phyloP scores from a whole-genome alignment of 2,329 filamentous ascomycete species.

The Aurifilum marmelostoma region DNA sequence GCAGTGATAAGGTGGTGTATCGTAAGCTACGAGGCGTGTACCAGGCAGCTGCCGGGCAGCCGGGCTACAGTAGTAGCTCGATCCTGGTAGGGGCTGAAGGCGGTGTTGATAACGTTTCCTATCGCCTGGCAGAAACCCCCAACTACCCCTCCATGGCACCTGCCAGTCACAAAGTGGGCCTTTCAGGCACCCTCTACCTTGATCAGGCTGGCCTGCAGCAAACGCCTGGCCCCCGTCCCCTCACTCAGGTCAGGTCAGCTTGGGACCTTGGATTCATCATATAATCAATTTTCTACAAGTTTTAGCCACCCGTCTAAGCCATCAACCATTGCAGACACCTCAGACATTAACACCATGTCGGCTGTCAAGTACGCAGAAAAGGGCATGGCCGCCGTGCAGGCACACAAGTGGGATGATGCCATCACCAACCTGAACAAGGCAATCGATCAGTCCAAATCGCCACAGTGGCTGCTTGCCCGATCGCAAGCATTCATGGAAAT shows the following conservation, averaged over 20 bases:
- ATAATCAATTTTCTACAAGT: too few species aligned
- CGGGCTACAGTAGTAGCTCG: neutral
- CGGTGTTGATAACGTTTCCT: neutral
- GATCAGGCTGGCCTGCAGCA: neutral
- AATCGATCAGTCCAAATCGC: conserved; percentile 67
- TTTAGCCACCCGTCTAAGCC: neutral
- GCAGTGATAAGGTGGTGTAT: too few species aligned
- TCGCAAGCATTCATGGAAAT: conserved; percentile 76
- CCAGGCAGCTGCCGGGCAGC: too few species aligned
- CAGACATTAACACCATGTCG: conserved; percentile 48
- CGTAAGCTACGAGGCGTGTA: neutral
- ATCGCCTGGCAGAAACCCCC: neutral
- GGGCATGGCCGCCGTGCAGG: conserved; percentile 68
- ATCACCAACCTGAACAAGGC: conserved; percentile 70
- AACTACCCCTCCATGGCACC: conserved; percentile 1
- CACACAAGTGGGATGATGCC: conserved; percentile 67
- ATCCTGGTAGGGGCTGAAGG: neutral
- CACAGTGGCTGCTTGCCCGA: conserved; percentile 79
- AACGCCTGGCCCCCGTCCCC: neutral
- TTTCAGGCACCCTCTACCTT: neutral
- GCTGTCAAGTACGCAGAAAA: conserved; percentile 53
- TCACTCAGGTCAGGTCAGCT: neutral
- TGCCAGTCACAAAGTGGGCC: neutral
- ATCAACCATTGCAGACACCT: neutral
- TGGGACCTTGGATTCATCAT: neutral